Evolutionary conservation across 2,329 filamentous ascomycete species (phyloP), one percentile per base, ranked within the genome.

Genomic region (Penicillium frequentans): DNA sequence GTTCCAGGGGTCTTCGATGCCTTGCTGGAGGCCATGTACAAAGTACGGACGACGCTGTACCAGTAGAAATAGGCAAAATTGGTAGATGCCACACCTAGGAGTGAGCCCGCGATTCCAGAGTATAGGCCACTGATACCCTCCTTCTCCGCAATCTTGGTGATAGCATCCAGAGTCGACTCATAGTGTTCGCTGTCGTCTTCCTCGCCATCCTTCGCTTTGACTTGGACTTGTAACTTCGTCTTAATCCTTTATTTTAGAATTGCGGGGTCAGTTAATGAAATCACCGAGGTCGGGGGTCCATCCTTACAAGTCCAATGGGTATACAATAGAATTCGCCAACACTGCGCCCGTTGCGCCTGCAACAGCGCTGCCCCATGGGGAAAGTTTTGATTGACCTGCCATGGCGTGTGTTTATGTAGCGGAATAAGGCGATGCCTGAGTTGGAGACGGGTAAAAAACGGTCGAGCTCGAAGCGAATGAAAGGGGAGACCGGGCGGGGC

Each of bases 41-140:
- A 76, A 16, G 86, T 86, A 61, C 95, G 87, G 31, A 97, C 91
- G 27, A 95, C 79, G 5, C 91, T 93, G 75, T 98, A 98, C 93
- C 93, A 98, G 80, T 99, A 99, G 75, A 99, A 99, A 79, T 99
- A 99, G 68, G 95, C 95, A 73, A 99, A 99, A 76, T 99, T 99
- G 52, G 93, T 98, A 26, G 93, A 97, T 1, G 92, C 93, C 35
- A 99, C 95, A 53, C 95, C 95, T 51, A 98, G 79, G 19, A 99
- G 81, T 5, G 93, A 87, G 50, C 93, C 93, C 58, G 86, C 83
- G 73, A 99, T 93, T 59, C 95, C 95, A 52, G 90, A 86, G 70
- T 99, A 99, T 8, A 99, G 84, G 7, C 95, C 95, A 47, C 80
- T 69, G 9, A 95, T 55, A 31, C 95, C 95, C 65, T 99, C 95